Conservation (phyloP, 2,329 filamentous ascomycete genomes). For the Zasmidium cellare region DNA sequence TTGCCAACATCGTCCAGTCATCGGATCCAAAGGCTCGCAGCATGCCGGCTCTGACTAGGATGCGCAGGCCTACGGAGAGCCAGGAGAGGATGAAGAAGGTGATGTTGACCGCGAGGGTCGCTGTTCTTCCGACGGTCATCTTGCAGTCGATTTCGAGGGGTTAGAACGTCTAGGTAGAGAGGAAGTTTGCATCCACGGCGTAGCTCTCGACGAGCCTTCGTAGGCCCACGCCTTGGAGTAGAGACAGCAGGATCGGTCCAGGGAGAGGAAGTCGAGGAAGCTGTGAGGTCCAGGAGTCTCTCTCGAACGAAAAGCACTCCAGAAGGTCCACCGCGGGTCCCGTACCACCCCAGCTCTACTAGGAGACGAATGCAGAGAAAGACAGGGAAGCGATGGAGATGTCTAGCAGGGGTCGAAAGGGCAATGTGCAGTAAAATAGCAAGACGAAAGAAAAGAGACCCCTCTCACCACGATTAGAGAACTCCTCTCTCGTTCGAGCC, state of each 20-base stretch:
- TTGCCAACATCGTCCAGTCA: conserved; percentile 43
- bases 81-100: conserved; percentile 42
- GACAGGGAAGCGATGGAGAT: background rate
- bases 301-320: background rate
- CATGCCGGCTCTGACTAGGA: conserved; percentile 40
- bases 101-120: conserved; percentile 23
- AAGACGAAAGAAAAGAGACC: no score
- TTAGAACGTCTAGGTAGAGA: no score
- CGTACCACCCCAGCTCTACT: background rate
- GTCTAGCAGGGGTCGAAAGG: background rate
- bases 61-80: conserved; percentile 37
- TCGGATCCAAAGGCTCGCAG: conserved; percentile 42
- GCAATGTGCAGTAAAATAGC: background rate
- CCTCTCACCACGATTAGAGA: background rate
- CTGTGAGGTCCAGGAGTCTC: no score
- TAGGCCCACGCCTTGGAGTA: no score
- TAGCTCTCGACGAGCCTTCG: no score
- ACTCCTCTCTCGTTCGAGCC: no score
- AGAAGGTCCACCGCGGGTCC: background rate
- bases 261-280: background rate
- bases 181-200: no score
- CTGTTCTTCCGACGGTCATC: background rate
- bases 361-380: background rate
- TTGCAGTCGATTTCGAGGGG: background rate
- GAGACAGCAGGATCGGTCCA: no score